A percentile compares a stretch with the other conserved stretches of the same genome.
These are phyloP conservation scores for Jamesozyma jinghongensis DNA, from an alignment of 805 yeast genomes.

Conservation along the genomic window DNA sequence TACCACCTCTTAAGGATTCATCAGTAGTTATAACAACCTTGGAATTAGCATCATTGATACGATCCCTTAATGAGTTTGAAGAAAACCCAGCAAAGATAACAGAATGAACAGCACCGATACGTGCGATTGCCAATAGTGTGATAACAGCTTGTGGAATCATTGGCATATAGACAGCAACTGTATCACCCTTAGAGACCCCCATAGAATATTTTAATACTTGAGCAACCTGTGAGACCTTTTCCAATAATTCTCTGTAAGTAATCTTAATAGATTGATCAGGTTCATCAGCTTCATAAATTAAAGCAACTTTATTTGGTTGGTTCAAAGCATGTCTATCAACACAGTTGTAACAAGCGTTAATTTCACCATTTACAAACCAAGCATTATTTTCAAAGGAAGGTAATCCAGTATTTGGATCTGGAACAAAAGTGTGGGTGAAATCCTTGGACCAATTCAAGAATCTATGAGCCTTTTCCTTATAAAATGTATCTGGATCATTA, in stretches of 20 bases:
- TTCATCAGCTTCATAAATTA: slow-evolving; percentile 76
- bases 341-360: slow-evolving; percentile 74
- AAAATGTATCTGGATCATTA: slow-evolving; percentile 69
- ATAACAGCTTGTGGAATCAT: slow-evolving; percentile 76
- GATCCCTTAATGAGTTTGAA: slow-evolving; percentile 59
- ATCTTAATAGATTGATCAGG: slow-evolving; percentile 44
- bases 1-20: slow-evolving; percentile 79
- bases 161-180: slow-evolving; percentile 79
- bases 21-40: slow-evolving; percentile 70
- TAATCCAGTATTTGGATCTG: slow-evolving; percentile 30
- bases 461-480: slow-evolving; percentile 66
- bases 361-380: slow-evolving; percentile 73
- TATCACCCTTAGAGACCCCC: slow-evolving; percentile 74
- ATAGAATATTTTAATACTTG: slow-evolving; percentile 50
- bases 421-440: slow-evolving; percentile 44
- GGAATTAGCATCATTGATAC: slow-evolving; percentile 64
- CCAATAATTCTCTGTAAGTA: slow-evolving; percentile 63
- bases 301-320: slow-evolving; percentile 64
- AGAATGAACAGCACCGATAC: slow-evolving; percentile 79
- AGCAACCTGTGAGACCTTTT: slow-evolving; percentile 61
- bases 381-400: slow-evolving; percentile 43
- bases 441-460: slow-evolving; percentile 73
- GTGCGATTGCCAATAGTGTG: slow-evolving; percentile 65
- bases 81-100: slow-evolving; percentile 83
- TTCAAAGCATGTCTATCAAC: slow-evolving; percentile 72